Evolutionary conservation across 257 asterid species (phyloP).

Genomic region (Datura wrightii): DNA sequence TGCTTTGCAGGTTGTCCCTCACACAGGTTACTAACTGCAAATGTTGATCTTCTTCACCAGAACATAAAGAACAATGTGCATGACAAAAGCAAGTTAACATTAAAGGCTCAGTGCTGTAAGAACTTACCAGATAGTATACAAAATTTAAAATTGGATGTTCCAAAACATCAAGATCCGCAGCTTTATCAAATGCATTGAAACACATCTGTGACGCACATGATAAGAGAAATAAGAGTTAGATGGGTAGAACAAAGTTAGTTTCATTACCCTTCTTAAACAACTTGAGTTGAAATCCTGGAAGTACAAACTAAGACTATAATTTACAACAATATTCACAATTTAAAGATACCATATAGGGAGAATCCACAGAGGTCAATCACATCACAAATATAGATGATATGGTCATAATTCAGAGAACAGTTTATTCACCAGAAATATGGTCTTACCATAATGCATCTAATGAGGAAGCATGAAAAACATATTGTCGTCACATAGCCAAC

Average conservation of each 20-base stretch:
- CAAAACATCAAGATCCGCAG: conserved; percentile 90
- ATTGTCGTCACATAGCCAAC: conserved; percentile 98
- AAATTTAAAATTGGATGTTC: conserved; percentile 84
- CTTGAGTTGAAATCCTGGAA: background rate
- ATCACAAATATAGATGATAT: background rate
- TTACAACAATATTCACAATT: conserved; percentile 13
- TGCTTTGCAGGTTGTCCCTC: background rate
- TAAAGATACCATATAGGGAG: background rate
- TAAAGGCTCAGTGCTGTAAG: background rate
- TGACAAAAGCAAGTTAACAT: background rate
- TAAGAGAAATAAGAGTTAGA: conserved; percentile 36
- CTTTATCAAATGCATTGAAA: conserved; percentile 81
- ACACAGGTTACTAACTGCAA: background rate
- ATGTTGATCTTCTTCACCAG: background rate
- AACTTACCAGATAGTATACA: conserved; percentile 78
- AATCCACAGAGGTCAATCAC: background rate
- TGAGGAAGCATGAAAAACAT: conserved; percentile 87
- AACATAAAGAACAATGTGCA: background rate
- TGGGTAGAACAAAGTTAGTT: background rate
- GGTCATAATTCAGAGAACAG: conserved; percentile 30
- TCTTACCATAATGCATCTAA: conserved; percentile 94
- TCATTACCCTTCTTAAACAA: background rate
- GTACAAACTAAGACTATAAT: background rate
- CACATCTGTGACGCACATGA: conserved; percentile 61
- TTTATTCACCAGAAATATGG: background rate